Conservation (phyloP, 306 rosid species). For the Vigna trinervia region DNA sequence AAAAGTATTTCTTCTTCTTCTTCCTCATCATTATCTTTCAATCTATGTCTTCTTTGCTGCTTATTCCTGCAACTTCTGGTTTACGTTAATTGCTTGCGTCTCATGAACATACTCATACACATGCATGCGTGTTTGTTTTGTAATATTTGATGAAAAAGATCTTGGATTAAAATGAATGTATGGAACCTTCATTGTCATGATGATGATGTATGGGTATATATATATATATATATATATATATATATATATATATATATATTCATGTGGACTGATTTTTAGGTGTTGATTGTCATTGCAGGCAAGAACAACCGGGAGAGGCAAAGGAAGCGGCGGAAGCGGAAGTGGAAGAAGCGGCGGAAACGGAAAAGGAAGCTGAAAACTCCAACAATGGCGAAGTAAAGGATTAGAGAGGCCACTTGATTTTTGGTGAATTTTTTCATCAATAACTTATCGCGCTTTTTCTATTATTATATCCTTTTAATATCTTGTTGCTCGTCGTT, state of each 20-base stretch:
- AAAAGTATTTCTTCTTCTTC: constrained; percentile 48
- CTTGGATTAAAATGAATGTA: no score
- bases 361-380: constrained; percentile 68
- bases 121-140: no score
- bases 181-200: no score
- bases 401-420: constrained; percentile 47
- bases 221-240: no score
- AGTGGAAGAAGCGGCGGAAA: constrained; percentile 74
- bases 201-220: no score
- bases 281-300: constrained; percentile 58
- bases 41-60: background rate
- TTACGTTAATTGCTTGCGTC: background rate
- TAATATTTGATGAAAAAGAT: no score
- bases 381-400: constrained; percentile 74
- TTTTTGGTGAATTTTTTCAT: constrained; percentile 26
- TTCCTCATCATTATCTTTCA: background rate
- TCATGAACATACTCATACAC: background rate
- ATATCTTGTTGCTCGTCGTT: background rate
- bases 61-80: background rate
- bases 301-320: constrained; percentile 82
- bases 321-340: constrained; percentile 55
- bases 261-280: constrained; percentile 19
- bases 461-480: background rate
- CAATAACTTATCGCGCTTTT: constrained; percentile 1
- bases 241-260: no score